Evolutionary conservation across 2,329 filamentous ascomycete species (phyloP).

Genomic region (Chaetomium strumarium): DNA sequence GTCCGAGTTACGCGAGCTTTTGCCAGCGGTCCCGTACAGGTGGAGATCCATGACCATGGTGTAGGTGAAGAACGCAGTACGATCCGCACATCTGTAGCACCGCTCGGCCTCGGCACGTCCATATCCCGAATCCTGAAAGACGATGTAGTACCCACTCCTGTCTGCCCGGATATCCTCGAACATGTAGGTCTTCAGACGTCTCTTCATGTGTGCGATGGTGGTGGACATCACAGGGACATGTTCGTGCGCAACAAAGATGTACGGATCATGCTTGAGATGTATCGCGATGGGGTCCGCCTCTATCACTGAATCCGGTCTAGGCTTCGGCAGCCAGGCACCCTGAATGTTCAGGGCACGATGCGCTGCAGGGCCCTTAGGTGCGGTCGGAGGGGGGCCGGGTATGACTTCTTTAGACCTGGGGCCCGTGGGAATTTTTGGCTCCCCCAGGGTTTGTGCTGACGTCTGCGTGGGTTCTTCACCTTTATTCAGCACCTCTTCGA

Average conservation of each 20-base stretch:
- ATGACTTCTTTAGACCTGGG: conserved; percentile 40
- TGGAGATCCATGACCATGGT: conserved; percentile 84
- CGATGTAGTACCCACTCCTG: conserved; percentile 79
- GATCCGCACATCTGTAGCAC: conserved; percentile 73
- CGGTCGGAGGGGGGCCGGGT: conserved; percentile 69
- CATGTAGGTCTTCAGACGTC: conserved; percentile 74
- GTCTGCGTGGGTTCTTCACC: conserved; percentile 56
- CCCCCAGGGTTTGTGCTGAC: conserved; percentile 41
- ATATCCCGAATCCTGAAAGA: conserved; percentile 73
- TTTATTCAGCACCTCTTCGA: conserved; percentile 66
- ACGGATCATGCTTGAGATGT: conserved; percentile 72
- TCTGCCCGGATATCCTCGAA: conserved; percentile 81
- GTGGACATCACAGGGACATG: conserved; percentile 82
- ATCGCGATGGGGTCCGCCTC: conserved; percentile 62
- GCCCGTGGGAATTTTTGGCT: conserved; percentile 28
- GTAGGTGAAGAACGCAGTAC: conserved; percentile 85
- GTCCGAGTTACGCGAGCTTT: conserved; percentile 27
- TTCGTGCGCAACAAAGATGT: conserved; percentile 81
- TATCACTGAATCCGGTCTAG: conserved; percentile 48
- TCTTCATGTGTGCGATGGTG: conserved; percentile 85
- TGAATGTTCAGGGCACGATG: conserved; percentile 34
- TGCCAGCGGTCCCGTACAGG: conserved; percentile 28
- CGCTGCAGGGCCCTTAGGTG: conserved; percentile 76
- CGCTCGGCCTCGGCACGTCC: conserved; percentile 77
- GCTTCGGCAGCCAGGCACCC: conserved; percentile 37